Base-by-base conservation (phyloP, 306 rosid species). In the Rosa rugosa region DNA sequence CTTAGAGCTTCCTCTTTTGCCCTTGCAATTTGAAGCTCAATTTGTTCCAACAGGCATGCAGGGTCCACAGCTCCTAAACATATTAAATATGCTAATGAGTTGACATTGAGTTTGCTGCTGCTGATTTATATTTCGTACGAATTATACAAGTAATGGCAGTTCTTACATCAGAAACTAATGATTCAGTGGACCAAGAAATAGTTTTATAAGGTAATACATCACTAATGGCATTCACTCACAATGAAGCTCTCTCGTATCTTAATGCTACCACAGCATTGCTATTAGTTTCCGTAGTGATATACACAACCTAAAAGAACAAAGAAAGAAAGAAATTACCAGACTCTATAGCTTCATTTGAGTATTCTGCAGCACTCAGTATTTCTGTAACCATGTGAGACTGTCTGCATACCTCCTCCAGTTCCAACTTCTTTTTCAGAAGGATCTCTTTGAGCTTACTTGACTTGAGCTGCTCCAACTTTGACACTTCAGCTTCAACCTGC, bases 401-500 rank as follows among this genome's bases (percentile, higher is more conserved):
- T 69, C 75, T 87, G 85, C 93, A 86, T 51, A 88, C 79, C 75
- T 87, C 84, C 76, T 90, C 95, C 59, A 93, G 86, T 80, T 90
- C 97, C 77, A 81, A 67, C 83, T 82, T 86, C 90, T 81, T 89
- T 80, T 67, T 88, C 77, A 75, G 79, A 80, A 88, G 47, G 31
- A 93, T 63, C 65, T 91, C 93, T 88, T 84, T 87, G 80, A 91
- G 81, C 88, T 87, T 93, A 66, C 84, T 86, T 76, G 85, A 90
- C 83, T 90, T 93, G 74, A 91, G 85, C 64, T 85, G 85, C 82
- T 90, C 87, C 85, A 93, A 88, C 81, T 93, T 89, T 76, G 63
- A 82, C 54, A 93, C 92, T 84, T 90, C 95, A 47, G 84, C 79
- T 88, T 91, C 92, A 80, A 88, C 87, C 97, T 93, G 57, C 81